A percentile compares a stretch with the other conserved stretches of the same genome.
Evolutionary conservation across 2,329 filamentous ascomycete species (phyloP).

Genomic region (Sporothrix phasma): DNA sequence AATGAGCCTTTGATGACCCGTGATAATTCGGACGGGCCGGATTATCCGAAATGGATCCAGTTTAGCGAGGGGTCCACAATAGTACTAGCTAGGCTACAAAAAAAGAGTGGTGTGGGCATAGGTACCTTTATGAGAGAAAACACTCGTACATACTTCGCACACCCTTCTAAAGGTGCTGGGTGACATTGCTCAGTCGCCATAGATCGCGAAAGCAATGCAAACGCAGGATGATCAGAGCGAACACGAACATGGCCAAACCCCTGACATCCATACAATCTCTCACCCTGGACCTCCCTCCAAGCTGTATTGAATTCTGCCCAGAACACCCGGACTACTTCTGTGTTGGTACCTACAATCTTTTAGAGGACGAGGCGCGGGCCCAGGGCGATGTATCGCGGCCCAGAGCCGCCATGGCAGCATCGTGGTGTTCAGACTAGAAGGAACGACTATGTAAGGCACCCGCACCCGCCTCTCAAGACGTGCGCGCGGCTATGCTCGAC

Average conservation of each 20-base stretch:
- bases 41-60: no score
- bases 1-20: no score
- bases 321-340: slow-evolving; percentile 55
- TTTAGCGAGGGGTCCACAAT: no score
- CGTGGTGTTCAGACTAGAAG: slow-evolving; percentile 50
- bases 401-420: slow-evolving; percentile 67
- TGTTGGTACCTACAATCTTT: slow-evolving; percentile 75
- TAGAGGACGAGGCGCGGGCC: slow-evolving; percentile 32
- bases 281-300: slow-evolving; percentile 58
- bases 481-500: neutral
- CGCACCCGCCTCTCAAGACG: neutral
- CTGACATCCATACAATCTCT: slow-evolving; percentile 39
- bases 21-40: no score
- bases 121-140: no score
- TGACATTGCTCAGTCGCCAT: no score
- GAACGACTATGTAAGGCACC: slow-evolving; percentile 45
- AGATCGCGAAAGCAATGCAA: no score
- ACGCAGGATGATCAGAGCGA: neutral
- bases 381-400: slow-evolving; percentile 28
- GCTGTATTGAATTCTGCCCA: slow-evolving; percentile 67
- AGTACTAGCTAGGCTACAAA: no score
- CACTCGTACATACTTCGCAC: no score
- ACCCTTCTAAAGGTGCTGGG: no score
- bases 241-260: slow-evolving; percentile 15
- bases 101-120: no score